Conservation (phyloP, 2,329 filamentous ascomycete species). For the Pseudofabraea citricarpa region DNA sequence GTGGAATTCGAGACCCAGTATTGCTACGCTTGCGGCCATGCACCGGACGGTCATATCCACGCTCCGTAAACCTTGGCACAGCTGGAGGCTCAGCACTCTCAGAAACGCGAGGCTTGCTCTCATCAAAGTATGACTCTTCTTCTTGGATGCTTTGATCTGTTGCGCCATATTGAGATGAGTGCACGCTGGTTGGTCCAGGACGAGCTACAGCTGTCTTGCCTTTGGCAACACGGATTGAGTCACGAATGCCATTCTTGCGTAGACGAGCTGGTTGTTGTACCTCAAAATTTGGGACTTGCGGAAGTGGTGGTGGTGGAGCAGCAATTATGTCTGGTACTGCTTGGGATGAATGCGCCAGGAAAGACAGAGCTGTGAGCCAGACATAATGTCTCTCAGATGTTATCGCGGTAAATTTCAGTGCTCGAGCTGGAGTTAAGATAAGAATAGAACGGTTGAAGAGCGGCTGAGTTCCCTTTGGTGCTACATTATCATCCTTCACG, state of each 20-base stretch:
- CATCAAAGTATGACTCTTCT: conserved; percentile 15
- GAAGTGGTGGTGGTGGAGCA: conserved; percentile 47
- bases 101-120: conserved; percentile 11
- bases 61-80: conserved; percentile 65
- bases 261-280: conserved; percentile 27
- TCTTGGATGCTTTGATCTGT: conserved; percentile 15
- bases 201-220: conserved; percentile 41
- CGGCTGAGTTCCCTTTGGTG: conserved; percentile 62
- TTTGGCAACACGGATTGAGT: conserved; percentile 88
- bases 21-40: conserved; percentile 88
- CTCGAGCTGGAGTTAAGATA: conserved; percentile 87
- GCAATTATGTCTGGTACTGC: conserved; percentile 69
- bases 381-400: conserved; percentile 84
- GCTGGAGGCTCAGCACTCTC: conserved; percentile 63
- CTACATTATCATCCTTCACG: conserved; percentile 87
- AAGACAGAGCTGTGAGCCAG: conserved; percentile 92
- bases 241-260: conserved; percentile 56
- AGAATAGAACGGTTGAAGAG: conserved; percentile 92
- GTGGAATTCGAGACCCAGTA: conserved; percentile 70
- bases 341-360: conserved; percentile 85
- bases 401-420: conserved; percentile 88
- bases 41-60: conserved; percentile 33
- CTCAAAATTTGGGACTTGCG: conserved; percentile 47
- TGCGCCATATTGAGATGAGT: conserved; percentile 19
- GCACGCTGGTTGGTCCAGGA: conserved; percentile 32